Percentiles rank a stretch among this genome's conserved stretches.
These are phyloP conservation scores for Parastagonospora nodorum DNA, from an alignment of 2,329 filamentous ascomycete genomes.

Conservation along the genomic window DNA sequence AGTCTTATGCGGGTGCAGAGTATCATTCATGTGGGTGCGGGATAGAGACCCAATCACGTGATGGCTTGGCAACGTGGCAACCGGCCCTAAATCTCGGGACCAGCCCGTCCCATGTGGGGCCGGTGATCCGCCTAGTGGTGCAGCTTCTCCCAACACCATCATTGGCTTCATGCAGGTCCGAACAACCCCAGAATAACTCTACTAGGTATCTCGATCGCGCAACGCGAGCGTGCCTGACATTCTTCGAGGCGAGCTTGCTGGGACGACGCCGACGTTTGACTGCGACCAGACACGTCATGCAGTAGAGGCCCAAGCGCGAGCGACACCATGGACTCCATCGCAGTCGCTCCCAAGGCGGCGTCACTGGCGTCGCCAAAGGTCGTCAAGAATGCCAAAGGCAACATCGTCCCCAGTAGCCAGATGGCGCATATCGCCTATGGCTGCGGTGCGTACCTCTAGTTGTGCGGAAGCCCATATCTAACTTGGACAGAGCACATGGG, in stretches of 20 bases:
- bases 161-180: constrained; percentile 42
- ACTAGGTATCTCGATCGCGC: constrained; percentile 9
- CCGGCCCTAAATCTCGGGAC: background rate
- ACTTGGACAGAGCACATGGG: constrained; percentile 70
- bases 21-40: too few species aligned
- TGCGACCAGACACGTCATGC: constrained; percentile 25
- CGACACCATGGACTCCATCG: constrained; percentile 47
- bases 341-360: constrained; percentile 47
- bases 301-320: background rate
- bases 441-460: constrained; percentile 42
- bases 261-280: constrained; percentile 11
- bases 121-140: constrained; percentile 31
- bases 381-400: constrained; percentile 49
- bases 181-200: constrained; percentile 25
- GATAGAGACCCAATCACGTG: background rate
- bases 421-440: constrained; percentile 50
- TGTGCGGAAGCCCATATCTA: constrained; percentile 12
- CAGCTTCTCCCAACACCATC: constrained; percentile 22
- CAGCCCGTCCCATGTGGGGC: constrained; percentile 1
- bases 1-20: too few species aligned
- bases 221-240: constrained; percentile 6
- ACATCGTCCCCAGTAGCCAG: constrained; percentile 45
- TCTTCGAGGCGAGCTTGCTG: constrained; percentile 1
- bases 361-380: constrained; percentile 51
- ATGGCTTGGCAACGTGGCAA: background rate